phyloP scores from a whole-genome alignment of 768 basidiomycete species.

The Hebeloma cylindrosporum region DNA sequence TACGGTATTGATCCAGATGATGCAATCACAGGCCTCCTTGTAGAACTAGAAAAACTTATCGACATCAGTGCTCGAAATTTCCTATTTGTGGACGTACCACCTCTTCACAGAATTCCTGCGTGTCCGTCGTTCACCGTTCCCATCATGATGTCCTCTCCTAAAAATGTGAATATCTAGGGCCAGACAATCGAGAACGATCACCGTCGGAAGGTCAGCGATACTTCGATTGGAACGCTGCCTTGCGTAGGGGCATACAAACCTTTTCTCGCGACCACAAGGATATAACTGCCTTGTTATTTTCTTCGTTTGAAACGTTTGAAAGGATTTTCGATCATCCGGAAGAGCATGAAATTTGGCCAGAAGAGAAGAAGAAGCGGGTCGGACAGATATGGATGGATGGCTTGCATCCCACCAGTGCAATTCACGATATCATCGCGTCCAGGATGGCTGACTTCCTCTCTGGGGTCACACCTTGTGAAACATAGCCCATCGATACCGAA shows the following conservation, averaged over 20 bases:
- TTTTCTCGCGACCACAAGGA: conserved; percentile 45
- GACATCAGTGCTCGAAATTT: conserved; percentile 51
- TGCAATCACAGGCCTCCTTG: conserved; percentile 38
- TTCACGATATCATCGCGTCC: conserved; percentile 49
- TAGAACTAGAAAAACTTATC: conserved; percentile 48
- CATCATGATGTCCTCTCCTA: background rate
- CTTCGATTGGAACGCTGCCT: conserved; percentile 44
- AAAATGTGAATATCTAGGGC: background rate
- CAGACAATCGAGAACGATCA: background rate
- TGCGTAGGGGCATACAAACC: conserved; percentile 28
- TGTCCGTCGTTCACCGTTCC: conserved; percentile 24
- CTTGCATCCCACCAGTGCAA: conserved; percentile 48
- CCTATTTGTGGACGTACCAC: conserved; percentile 59
- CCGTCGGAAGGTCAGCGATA: background rate
- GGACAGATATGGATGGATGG: conserved; percentile 52
- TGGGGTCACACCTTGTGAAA: too few relatives aligned
- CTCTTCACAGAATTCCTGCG: conserved; percentile 48
- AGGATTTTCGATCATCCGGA: conserved; percentile 46
- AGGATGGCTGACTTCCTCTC: conserved; percentile 45
- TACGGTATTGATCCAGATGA: conserved; percentile 19
- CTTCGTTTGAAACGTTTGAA: conserved; percentile 48
- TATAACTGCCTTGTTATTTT: conserved; percentile 48
- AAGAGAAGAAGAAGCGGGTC: conserved; percentile 31
- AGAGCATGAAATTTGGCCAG: conserved; percentile 36
- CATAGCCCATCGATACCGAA: too few relatives aligned